Evolutionary conservation across 2,329 filamentous ascomycete genomes (phyloP).

Genomic region (Botrytis medusae): DNA sequence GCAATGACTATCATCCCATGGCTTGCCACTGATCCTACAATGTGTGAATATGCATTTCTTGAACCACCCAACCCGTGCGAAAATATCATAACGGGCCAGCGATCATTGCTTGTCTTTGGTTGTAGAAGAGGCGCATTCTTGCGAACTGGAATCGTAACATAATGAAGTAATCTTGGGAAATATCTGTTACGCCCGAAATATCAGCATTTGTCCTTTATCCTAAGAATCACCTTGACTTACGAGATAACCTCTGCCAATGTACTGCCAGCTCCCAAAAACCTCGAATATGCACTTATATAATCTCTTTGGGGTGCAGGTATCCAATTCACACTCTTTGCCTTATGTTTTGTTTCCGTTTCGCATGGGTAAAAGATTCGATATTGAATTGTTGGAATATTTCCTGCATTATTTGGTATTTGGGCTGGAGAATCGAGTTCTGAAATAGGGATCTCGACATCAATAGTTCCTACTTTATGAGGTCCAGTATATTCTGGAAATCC

Average conservation of each 20-base stretch:
- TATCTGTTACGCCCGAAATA: conserved; percentile 47
- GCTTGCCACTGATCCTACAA: conserved; percentile 75
- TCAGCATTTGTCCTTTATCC: neutral
- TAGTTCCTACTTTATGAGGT: conserved; percentile 73
- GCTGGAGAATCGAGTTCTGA: conserved; percentile 56
- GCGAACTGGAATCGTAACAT: conserved; percentile 68
- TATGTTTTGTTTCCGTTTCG: conserved; percentile 42
- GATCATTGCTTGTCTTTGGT: conserved; percentile 43
- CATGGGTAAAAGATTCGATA: conserved; percentile 84
- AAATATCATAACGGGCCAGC: conserved; percentile 83
- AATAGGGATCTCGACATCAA: conserved; percentile 78
- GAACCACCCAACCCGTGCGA: conserved; percentile 82
- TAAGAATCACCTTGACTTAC: conserved; percentile 44
- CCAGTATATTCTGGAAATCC: conserved; percentile 74
- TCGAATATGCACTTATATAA: conserved; percentile 72
- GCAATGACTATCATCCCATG: conserved; percentile 80
- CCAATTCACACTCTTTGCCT: conserved; percentile 64
- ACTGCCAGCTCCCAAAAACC: conserved; percentile 68
- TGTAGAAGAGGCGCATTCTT: conserved; percentile 67
- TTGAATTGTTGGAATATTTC: conserved; percentile 68
- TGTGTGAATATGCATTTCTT: conserved; percentile 81
- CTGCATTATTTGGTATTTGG: conserved; percentile 47
- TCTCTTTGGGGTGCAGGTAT: conserved; percentile 73
- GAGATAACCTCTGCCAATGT: conserved; percentile 59
- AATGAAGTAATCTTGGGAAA: conserved; percentile 70